Percentiles rank a stretch among this genome's conserved stretches.
Conservation (phyloP, 352 stramenopile species). For the Phytopythium sindhum region DNA sequence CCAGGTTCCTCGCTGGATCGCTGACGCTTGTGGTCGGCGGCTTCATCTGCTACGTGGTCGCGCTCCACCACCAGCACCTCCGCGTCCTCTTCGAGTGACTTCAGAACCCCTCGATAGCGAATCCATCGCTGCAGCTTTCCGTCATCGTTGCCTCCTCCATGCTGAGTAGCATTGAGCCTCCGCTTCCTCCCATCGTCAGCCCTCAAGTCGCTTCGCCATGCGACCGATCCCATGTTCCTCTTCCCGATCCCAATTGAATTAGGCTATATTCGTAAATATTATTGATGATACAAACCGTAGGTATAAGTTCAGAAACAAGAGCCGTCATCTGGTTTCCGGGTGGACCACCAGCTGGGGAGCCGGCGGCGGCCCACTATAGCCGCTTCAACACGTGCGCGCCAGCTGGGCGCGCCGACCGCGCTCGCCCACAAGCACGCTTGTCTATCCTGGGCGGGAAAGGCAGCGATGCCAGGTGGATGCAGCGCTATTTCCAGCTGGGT, state of each 20-base stretch:
- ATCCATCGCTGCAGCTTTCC: no score
- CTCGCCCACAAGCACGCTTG: neutral
- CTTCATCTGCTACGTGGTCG: slow-evolving; percentile 3
- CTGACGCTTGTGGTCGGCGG: neutral
- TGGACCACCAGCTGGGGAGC: neutral
- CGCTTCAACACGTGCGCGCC: neutral
- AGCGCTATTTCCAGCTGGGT: slow-evolving; percentile 3
- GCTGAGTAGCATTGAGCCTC: no score
- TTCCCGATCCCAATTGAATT: neutral
- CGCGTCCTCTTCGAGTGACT: slow-evolving; percentile 5
- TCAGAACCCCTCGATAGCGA: no score
- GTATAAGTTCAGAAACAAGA: neutral
- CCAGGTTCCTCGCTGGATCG: slow-evolving; percentile 1
- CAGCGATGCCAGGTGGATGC: neutral
- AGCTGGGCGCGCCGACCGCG: neutral
- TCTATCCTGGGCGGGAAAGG: neutral
- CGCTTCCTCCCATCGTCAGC: neutral
- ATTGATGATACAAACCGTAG: neutral
- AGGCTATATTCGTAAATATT: neutral
- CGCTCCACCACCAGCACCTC: neutral
- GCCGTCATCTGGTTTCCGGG: neutral
- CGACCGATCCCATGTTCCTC: neutral
- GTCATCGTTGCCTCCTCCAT: no score
- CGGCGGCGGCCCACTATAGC: neutral
- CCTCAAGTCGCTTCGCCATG: neutral